Evolutionary conservation across 352 stramenopile species (phyloP).

Genomic region (Elongisporangium undulatum): DNA sequence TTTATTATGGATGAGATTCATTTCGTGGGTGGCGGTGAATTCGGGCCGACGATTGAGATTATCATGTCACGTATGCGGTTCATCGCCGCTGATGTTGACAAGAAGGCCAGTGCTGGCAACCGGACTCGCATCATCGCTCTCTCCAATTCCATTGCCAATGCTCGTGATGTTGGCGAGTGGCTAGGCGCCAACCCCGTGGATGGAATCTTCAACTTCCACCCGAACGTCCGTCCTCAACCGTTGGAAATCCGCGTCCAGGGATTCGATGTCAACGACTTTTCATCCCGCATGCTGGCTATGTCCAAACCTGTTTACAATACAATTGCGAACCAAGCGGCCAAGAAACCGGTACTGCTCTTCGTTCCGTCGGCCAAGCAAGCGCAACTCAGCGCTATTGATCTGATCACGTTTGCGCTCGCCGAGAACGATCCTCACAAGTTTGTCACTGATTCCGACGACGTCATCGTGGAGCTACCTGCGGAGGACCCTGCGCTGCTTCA

Average conservation of each 20-base stretch:
- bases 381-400: conserved; percentile 97
- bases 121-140: conserved; percentile 94
- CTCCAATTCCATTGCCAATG: conserved; percentile 97
- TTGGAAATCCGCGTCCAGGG: conserved; percentile 97
- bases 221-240: conserved; percentile 93
- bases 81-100: conserved; percentile 89
- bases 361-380: conserved; percentile 97
- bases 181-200: conserved; percentile 45
- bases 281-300: conserved; percentile 97
- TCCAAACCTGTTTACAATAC: conserved; percentile 97
- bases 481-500: conserved; percentile 92
- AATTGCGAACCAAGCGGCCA: conserved; percentile 78
- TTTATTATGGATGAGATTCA: conserved; percentile 98
- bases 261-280: conserved; percentile 98
- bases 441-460: conserved; percentile 24
- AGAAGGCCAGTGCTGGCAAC: conserved; percentile 36
- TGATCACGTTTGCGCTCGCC: conserved; percentile 95
- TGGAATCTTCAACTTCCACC: conserved; percentile 91
- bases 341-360: conserved; percentile 95
- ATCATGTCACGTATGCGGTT: conserved; percentile 98
- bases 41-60: conserved; percentile 94
- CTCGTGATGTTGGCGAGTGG: conserved; percentile 97
- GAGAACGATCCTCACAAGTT: conserved; percentile 79
- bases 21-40: conserved; percentile 91
- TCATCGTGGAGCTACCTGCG: conserved; percentile 41